These are phyloP conservation scores for Aspergillaceae sp. DNA, from an alignment of 2,329 filamentous ascomycete species.

Conservation along the genomic window DNA sequence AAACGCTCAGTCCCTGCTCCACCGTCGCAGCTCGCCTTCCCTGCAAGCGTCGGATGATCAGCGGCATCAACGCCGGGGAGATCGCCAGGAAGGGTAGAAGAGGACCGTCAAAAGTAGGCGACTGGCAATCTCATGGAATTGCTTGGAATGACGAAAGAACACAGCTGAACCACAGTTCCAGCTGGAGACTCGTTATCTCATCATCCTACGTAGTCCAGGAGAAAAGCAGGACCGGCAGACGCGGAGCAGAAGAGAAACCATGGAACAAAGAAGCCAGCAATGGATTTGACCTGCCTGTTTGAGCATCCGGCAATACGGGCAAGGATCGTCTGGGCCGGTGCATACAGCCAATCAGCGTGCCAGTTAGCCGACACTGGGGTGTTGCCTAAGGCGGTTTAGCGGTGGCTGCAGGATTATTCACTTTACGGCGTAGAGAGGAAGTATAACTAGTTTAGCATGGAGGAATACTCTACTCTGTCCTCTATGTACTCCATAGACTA, in stretches of 20 bases:
- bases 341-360: background rate
- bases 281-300: background rate
- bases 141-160: too few relatives aligned
- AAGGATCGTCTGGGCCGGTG: background rate
- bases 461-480: too few relatives aligned
- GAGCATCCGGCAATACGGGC: background rate
- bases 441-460: too few relatives aligned
- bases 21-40: background rate
- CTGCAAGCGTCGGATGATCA: constrained; percentile 16
- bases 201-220: background rate
- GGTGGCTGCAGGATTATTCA: too few relatives aligned
- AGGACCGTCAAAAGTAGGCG: constrained; percentile 3
- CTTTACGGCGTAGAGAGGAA: too few relatives aligned
- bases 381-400: too few relatives aligned
- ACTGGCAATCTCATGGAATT: background rate
- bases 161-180: too few relatives aligned
- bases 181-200: too few relatives aligned
- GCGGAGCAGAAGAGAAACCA: background rate
- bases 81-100: too few relatives aligned
- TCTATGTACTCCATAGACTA: too few relatives aligned
- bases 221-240: background rate
- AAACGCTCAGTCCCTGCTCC: too few relatives aligned
- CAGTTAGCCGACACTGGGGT: background rate
- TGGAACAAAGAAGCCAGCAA: background rate
- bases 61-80: constrained; percentile 9